These are phyloP conservation scores for Melampsora larici-populina DNA, from an alignment of 1,284 basidiomycete species.

Conservation along the genomic window DNA sequence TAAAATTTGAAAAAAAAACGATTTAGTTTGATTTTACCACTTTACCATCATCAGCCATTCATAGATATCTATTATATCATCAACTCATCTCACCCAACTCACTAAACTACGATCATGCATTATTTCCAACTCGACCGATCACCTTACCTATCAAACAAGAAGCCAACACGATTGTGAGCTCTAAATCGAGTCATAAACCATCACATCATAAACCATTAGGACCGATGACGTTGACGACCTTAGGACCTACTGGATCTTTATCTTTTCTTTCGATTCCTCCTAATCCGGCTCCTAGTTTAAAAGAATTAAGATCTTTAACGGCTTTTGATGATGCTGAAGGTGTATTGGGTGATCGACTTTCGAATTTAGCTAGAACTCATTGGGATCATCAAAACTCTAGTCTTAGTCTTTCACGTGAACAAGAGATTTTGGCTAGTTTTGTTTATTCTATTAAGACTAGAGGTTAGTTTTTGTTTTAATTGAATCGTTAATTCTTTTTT, in stretches of 20 bases:
- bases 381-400: not conserved
- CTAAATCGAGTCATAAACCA: not conserved
- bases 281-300: not conserved
- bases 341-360: not conserved
- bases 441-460: conserved; percentile 1
- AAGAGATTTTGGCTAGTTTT: not conserved
- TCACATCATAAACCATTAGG: not conserved
- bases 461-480: not conserved
- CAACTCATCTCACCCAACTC: not conserved
- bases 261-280: not conserved
- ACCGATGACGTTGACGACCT: not conserved
- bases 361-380: not conserved
- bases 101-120: not conserved
- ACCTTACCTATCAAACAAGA: not conserved
- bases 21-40: conserved; percentile 1
- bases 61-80: not conserved
- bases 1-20: not conserved
- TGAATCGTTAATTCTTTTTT: too few species aligned
- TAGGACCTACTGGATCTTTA: not conserved
- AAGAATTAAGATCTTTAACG: not conserved
- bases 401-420: not conserved
- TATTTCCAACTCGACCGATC: not conserved
- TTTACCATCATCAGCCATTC: not conserved
- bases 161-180: not conserved
- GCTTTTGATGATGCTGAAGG: conserved; percentile 12